A percentile compares a stretch with the other conserved stretches of the same genome.
These are phyloP conservation scores for Pestalotiopsis sp. DNA, from an alignment of 2,329 filamentous ascomycete species.

Conservation along the genomic window DNA sequence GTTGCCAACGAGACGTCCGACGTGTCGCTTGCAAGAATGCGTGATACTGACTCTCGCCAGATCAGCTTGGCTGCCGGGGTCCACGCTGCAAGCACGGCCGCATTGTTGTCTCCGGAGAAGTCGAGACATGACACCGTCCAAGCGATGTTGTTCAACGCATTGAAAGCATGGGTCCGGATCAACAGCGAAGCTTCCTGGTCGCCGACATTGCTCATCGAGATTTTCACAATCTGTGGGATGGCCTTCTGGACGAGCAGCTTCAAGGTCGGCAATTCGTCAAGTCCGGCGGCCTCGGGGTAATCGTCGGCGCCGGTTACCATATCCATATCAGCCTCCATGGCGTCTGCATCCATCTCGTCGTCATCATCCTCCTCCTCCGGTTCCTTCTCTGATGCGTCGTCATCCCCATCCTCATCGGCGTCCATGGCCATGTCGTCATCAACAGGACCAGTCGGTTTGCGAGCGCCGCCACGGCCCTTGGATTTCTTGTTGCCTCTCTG, in stretches of 20 bases:
- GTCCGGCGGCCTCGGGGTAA: constrained; percentile 40
- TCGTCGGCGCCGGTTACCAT: constrained; percentile 56
- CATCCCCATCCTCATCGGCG: constrained; percentile 34
- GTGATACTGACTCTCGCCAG: constrained; percentile 58
- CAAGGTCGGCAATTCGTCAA: constrained; percentile 57
- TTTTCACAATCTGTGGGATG: constrained; percentile 47
- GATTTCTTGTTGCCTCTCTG: constrained; percentile 40
- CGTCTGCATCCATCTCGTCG: constrained; percentile 58
- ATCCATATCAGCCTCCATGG: constrained; percentile 66
- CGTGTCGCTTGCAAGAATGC: constrained; percentile 61
- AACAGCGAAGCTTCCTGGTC: constrained; percentile 41
- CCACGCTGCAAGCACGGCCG: constrained; percentile 56
- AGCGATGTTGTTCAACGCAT: constrained; percentile 66
- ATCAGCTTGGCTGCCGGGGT: constrained; percentile 52
- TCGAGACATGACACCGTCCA: constrained; percentile 67
- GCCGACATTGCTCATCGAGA: constrained; percentile 42
- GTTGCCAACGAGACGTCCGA: constrained; percentile 64
- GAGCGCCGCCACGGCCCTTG: background rate
- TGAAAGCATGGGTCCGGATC: constrained; percentile 56
- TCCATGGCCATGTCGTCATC: constrained; percentile 38
- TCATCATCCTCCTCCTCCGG: constrained; percentile 29
- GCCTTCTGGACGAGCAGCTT: constrained; percentile 46
- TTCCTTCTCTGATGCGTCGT: constrained; percentile 21
- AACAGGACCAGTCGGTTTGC: constrained; percentile 39
- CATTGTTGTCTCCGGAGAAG: constrained; percentile 55